phyloP scores from a whole-genome alignment of 768 basidiomycete species.

The Daedaleopsis nitida region DNA sequence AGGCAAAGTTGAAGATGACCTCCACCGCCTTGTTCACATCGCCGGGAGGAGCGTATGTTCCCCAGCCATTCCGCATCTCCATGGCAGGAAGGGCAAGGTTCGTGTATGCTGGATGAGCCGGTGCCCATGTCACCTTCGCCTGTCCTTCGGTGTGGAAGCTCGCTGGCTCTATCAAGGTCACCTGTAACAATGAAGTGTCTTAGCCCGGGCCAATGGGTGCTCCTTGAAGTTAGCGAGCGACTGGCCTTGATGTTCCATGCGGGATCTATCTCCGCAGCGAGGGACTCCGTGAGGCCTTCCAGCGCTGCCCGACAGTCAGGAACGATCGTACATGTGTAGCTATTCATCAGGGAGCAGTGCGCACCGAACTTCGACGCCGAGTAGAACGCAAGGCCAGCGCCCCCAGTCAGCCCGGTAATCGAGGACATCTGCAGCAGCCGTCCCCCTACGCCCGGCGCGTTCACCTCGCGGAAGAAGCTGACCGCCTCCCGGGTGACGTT shows the following conservation, averaged over 20 bases:
- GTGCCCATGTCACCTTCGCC: neutral
- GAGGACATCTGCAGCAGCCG: slow-evolving; percentile 39
- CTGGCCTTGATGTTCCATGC: slow-evolving; percentile 39
- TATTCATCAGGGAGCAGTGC: neutral
- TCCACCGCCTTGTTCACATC: slow-evolving; percentile 24
- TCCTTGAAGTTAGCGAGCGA: neutral
- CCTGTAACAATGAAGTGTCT: slow-evolving; percentile 2
- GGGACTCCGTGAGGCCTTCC: slow-evolving; percentile 29
- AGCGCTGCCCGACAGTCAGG: slow-evolving; percentile 25
- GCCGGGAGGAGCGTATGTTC: slow-evolving; percentile 3
- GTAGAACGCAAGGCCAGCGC: slow-evolving; percentile 15
- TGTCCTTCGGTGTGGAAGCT: slow-evolving; percentile 10
- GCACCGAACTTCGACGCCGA: slow-evolving; percentile 13
- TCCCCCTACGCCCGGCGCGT: slow-evolving; percentile 35
- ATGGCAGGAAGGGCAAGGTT: slow-evolving; percentile 1
- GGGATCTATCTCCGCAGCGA: slow-evolving; percentile 36
- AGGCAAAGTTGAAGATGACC: slow-evolving; percentile 20
- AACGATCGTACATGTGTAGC: neutral
- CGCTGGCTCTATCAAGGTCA: slow-evolving; percentile 23
- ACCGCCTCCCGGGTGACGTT: slow-evolving; percentile 36
- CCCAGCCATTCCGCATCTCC: neutral
- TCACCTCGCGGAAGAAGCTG: slow-evolving; percentile 38
- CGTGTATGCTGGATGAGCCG: slow-evolving; percentile 21
- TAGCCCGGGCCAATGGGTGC: neutral
- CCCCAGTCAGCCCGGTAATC: slow-evolving; percentile 20